Evolutionary conservation across 2,329 filamentous ascomycete genomes (phyloP).

Genomic region (Xylaria sp.): DNA sequence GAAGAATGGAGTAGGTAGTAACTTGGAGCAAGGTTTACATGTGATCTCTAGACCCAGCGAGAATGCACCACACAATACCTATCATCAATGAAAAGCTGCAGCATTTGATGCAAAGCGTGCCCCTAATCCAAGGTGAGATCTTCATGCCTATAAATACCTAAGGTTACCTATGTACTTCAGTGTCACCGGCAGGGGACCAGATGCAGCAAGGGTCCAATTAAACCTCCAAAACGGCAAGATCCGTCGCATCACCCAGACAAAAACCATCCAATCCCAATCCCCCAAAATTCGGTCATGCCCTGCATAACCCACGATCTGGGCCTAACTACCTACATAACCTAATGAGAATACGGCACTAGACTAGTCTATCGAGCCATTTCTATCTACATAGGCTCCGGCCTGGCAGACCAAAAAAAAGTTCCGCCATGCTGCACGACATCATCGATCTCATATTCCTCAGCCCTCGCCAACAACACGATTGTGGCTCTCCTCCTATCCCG

Average conservation of each 20-base stretch:
- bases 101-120: no score
- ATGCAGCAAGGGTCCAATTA: not conserved
- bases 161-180: slow-evolving; percentile 21
- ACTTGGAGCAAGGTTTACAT: no score
- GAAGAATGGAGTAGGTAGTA: no score
- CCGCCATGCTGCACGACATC: slow-evolving; percentile 24
- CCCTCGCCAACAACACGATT: slow-evolving; percentile 6
- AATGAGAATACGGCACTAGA: slow-evolving; percentile 1
- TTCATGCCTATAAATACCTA: no score
- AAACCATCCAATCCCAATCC: not conserved
- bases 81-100: no score
- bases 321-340: not conserved
- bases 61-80: no score
- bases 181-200: no score
- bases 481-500: not conserved
- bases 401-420: not conserved
- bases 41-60: no score
- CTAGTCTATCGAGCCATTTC: not conserved
- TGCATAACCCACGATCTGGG: slow-evolving; percentile 9
- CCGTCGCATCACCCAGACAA: not conserved
- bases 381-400: not conserved
- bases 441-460: slow-evolving; percentile 25
- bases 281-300: not conserved
- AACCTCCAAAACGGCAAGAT: slow-evolving; percentile 1
- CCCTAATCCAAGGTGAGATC: no score